Percentiles rank a stretch among this genome's conserved stretches.
Evolutionary conservation across 495 filamentous ascomycete species (phyloP).

Genomic region (Xylaria cubensis): DNA sequence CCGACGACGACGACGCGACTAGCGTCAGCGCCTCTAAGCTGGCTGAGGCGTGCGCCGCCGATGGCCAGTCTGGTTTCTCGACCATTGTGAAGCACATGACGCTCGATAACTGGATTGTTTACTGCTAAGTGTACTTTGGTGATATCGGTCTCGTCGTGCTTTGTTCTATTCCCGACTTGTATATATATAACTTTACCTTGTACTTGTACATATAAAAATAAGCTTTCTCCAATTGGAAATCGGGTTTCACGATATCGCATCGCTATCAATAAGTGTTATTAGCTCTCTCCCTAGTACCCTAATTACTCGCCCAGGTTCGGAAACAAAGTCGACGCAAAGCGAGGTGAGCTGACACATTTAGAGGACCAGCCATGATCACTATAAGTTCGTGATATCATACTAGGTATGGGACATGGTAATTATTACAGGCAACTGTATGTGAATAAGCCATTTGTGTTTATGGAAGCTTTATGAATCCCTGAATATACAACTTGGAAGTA

Average conservation of each 20-base stretch:
- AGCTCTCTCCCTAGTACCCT: background rate
- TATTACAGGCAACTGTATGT: background rate
- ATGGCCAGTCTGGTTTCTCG: conserved; percentile 24
- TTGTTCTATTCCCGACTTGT: background rate
- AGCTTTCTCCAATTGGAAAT: background rate
- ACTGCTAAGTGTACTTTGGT: conserved; percentile 6
- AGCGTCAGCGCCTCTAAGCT: conserved; percentile 17
- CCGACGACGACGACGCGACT: conserved; percentile 45
- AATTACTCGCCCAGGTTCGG: too few relatives aligned
- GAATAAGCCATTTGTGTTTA: background rate
- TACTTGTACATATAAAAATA: conserved; percentile 5
- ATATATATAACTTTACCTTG: conserved; percentile 13
- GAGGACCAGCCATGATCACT: background rate
- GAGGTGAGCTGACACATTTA: conserved; percentile 36
- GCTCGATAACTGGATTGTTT: conserved; percentile 27
- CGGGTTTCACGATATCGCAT: background rate
- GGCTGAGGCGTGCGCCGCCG: conserved; percentile 21
- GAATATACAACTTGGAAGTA: too few relatives aligned
- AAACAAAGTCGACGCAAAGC: too few relatives aligned
- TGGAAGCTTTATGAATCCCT: background rate
- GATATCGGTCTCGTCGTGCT: background rate
- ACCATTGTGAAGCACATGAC: conserved; percentile 22
- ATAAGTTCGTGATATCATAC: background rate
- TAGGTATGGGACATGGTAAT: background rate
- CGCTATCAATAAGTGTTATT: background rate